Percentiles rank a stretch among this genome's conserved stretches.
phyloP scores from a whole-genome alignment of 495 filamentous ascomycete species.

The Neurospora sp. region DNA sequence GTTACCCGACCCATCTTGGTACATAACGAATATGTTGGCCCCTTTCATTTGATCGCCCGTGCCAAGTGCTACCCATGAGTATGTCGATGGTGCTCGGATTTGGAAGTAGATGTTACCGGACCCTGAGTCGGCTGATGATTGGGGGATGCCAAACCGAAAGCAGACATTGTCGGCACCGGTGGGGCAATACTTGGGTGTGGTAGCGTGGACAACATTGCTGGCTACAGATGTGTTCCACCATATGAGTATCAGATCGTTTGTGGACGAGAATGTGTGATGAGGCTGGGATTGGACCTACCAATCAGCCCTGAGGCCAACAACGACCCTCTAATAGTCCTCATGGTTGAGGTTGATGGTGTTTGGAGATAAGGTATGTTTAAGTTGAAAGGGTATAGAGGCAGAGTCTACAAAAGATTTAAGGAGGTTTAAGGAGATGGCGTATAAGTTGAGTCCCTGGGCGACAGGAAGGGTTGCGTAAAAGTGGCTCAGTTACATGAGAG shows the following conservation, averaged over 20 bases:
- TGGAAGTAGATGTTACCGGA: constrained; percentile 55
- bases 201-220: constrained; percentile 3
- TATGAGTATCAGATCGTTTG: neutral
- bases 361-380: neutral
- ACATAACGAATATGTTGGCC: constrained; percentile 61
- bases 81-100: constrained; percentile 46
- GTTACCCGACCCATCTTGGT: constrained; percentile 47
- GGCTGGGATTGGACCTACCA: constrained; percentile 7
- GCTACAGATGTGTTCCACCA: neutral
- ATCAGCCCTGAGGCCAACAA: constrained; percentile 8
- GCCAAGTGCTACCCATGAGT: constrained; percentile 58
- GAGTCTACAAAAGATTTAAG: neutral
- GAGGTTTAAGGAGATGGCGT: neutral
- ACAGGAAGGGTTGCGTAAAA: neutral
- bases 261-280: neutral
- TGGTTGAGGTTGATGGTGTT: neutral
- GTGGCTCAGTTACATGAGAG: neutral
- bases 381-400: neutral
- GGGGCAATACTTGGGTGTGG: constrained; percentile 20
- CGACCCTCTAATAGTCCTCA: constrained; percentile 1
- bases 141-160: constrained; percentile 37
- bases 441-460: neutral
- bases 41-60: constrained; percentile 52
- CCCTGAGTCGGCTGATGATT: constrained; percentile 24
- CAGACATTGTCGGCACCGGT: constrained; percentile 22